phyloP scores from a whole-genome alignment of 2,329 filamentous ascomycete genomes.

The Ophiocordyceps sinensis region DNA sequence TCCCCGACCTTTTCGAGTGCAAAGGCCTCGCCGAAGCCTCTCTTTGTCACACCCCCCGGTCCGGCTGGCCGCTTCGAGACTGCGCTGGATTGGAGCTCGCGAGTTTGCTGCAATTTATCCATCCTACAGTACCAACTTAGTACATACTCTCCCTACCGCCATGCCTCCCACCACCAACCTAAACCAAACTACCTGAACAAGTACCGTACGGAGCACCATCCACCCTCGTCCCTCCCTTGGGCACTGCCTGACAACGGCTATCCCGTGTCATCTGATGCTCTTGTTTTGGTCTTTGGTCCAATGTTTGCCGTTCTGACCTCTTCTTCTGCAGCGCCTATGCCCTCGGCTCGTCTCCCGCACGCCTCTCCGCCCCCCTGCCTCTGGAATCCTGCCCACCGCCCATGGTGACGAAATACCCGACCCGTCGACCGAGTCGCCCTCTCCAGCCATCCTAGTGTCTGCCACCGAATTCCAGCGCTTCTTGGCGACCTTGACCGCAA shows the following conservation, averaged over 20 bases:
- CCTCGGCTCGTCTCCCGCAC: background rate
- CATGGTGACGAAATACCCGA: constrained; percentile 9
- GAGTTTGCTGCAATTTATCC: too few species aligned
- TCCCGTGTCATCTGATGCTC: background rate
- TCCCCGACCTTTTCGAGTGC: background rate
- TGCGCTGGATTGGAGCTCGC: background rate
- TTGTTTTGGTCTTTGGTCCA: background rate
- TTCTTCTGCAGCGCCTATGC: background rate
- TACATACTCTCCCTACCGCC: too few species aligned
- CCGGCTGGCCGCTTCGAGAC: background rate
- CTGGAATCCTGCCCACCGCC: constrained; percentile 2
- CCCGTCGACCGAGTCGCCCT: constrained; percentile 7
- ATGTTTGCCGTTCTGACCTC: background rate
- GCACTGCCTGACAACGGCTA: background rate
- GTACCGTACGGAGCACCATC: too few species aligned
- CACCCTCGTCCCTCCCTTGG: background rate
- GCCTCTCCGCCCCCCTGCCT: background rate
- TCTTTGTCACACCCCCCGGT: background rate
- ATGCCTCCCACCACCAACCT: too few species aligned
- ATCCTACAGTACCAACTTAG: too few species aligned
- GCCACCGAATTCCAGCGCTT: constrained; percentile 3
- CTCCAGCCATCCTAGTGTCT: constrained; percentile 4
- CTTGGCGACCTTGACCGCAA: background rate
- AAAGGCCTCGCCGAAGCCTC: background rate
- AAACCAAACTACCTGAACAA: too few species aligned